Evolutionary conservation across 257 asterid species (phyloP), one percentile per base, ranked within the genome.

Genomic region (Mentha longifolia): DNA sequence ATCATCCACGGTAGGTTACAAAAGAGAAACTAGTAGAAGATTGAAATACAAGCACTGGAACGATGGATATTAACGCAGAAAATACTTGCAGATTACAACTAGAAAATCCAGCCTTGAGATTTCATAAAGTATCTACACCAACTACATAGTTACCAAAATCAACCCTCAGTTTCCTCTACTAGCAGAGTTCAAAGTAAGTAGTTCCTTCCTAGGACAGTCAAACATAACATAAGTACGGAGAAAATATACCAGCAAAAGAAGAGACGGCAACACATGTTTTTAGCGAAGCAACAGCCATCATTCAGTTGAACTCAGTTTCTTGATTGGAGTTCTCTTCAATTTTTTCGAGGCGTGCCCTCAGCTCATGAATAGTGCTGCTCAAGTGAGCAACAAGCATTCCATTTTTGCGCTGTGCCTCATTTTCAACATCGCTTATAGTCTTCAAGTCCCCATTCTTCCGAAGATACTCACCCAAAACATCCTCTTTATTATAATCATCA

Each of bases 371-470:
- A 35, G 80, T 83, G 42, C 72, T 76, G 10, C 76, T 65, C 71
- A 91, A 22, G 65, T 74, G 55, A 37, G 87, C 79, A 41, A 87
- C 25, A 13, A 91, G 85, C 76, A 78, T 60, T 12, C 79, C 77
- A 37, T 67, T 75, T 65, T 83, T 85, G 62, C 88, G 85, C 78
- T 67, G 80, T 58, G 78, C 89, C 19, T 77, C 84, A 7, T 72
- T 76, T 72, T 87, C 85, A 74, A 92, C 60, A 52, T 71, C 89
- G 6, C 76, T 70, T 12, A 88, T 49, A 22, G 88, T 82, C 87
- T 85, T 92, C 75, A 92, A 67, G 66, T 89, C 92, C 33, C 92
- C 98, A 43, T 81, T 77, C 81, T 80, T 88, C 70, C 50, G 76
- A 43, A 92, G 90, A 77, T 72, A 65, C 20, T 79, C 85, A 3